Evolutionary conservation across 495 filamentous ascomycete species (phyloP).

Genomic region (Podospora didyma): DNA sequence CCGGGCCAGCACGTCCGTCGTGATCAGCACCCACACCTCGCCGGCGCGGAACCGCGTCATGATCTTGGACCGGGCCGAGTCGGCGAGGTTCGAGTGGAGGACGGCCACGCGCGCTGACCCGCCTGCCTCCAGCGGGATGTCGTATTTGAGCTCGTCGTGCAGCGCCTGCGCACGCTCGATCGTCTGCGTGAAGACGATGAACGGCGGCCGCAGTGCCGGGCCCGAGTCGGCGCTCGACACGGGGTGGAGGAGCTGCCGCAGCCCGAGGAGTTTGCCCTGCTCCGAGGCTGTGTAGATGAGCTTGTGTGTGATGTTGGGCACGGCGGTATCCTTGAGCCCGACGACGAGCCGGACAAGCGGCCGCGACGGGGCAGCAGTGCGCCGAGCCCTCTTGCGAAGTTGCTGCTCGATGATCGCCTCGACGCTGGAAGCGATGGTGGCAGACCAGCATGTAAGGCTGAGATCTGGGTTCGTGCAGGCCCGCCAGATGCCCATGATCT

Average conservation of each 20-base stretch:
- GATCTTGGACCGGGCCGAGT: conserved; percentile 66
- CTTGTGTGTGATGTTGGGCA: conserved; percentile 85
- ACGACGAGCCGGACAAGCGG: conserved; percentile 81
- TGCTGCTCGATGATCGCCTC: conserved; percentile 63
- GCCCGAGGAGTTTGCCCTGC: conserved; percentile 84
- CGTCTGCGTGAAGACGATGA: conserved; percentile 92
- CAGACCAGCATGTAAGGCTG: conserved; percentile 82
- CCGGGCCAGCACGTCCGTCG: conserved; percentile 85
- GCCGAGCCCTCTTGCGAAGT: conserved; percentile 54
- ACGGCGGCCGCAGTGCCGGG: conserved; percentile 73
- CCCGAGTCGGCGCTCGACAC: conserved; percentile 51
- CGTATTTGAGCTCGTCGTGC: conserved; percentile 86
- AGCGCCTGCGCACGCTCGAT: conserved; percentile 85
- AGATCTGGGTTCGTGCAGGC: conserved; percentile 64
- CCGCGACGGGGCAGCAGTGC: conserved; percentile 36
- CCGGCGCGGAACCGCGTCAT: conserved; percentile 88
- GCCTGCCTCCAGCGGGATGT: conserved; percentile 84
- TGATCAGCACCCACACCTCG: conserved; percentile 94
- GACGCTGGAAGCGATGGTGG: conserved; percentile 91
- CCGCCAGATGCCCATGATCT: conserved; percentile 84
- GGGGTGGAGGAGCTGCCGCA: conserved; percentile 89
- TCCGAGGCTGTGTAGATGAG: conserved; percentile 91
- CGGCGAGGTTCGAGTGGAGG: conserved; percentile 81
- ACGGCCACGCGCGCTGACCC: conserved; percentile 83
- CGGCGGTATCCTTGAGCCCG: conserved; percentile 89